A percentile compares a stretch with the other conserved stretches of the same genome.
These are phyloP conservation scores for Globisporangium nunn DNA, from an alignment of 352 stramenopile species.

Conservation along the genomic window DNA sequence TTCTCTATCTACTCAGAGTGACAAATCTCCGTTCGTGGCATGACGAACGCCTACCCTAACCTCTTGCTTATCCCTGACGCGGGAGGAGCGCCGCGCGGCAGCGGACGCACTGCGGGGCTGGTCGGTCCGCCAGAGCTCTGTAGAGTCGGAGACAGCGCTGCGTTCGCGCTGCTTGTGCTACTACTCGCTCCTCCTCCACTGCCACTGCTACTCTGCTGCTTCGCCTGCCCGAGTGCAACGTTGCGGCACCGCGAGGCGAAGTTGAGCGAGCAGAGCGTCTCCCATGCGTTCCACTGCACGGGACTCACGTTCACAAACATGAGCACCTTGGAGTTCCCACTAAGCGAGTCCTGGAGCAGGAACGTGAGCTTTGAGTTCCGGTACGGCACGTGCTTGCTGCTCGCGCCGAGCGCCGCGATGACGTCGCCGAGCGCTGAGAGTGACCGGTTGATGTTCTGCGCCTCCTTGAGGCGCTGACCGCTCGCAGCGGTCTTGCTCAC, in stretches of 20 bases:
- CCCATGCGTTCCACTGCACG: conserved; percentile 80
- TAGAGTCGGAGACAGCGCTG: conserved; percentile 9
- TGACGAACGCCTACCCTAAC: neutral
- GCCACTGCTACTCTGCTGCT: conserved; percentile 22
- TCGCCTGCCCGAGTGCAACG: conserved; percentile 82
- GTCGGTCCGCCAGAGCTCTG: conserved; percentile 1
- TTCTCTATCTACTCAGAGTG: no score
- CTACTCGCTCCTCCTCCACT: neutral
- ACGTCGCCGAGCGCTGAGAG: conserved; percentile 93
- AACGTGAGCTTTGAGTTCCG: conserved; percentile 95
- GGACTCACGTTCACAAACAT: conserved; percentile 88
- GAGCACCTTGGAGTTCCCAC: conserved; percentile 75
- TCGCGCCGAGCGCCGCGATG: conserved; percentile 85
- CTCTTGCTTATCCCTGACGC: neutral
- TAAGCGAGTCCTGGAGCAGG: conserved; percentile 77
- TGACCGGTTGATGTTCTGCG: conserved; percentile 95
- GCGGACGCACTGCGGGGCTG: neutral
- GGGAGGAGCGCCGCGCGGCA: neutral
- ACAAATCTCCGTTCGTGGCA: no score
- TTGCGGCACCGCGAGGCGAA: conserved; percentile 86
- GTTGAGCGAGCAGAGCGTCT: conserved; percentile 89
- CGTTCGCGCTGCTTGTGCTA: conserved; percentile 21
- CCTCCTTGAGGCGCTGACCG: conserved; percentile 92
- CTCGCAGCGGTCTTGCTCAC: conserved; percentile 88
- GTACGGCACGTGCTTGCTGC: conserved; percentile 93